These are phyloP conservation scores for Botrytis byssoidea DNA, from an alignment of 2,329 filamentous ascomycete genomes.

Conservation along the genomic window DNA sequence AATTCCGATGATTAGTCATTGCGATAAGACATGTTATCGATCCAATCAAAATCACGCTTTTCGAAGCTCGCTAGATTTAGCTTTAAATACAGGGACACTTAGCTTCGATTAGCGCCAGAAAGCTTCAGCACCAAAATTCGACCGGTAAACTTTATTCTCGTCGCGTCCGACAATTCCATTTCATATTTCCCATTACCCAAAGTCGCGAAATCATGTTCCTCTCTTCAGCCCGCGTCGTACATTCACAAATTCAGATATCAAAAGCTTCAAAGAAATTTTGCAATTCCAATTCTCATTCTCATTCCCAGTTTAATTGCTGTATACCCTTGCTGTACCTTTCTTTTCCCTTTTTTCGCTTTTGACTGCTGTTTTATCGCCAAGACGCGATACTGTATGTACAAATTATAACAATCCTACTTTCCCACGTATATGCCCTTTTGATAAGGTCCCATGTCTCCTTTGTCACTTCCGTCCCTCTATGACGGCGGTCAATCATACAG, in stretches of 20 bases:
- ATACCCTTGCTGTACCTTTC: constrained; percentile 18
- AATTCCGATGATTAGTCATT: background rate
- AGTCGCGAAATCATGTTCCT: constrained; percentile 16
- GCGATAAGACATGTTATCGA: background rate
- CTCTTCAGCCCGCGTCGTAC: constrained; percentile 6
- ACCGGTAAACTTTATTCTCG: background rate
- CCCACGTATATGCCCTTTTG: constrained; percentile 23
- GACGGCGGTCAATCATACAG: constrained; percentile 22
- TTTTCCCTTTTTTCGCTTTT: constrained; percentile 7
- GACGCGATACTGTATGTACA: constrained; percentile 39
- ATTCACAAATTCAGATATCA: background rate
- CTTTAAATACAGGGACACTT: background rate
- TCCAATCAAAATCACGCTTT: background rate
- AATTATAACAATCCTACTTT: constrained; percentile 20
- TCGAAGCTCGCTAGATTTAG: background rate
- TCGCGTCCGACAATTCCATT: constrained; percentile 10
- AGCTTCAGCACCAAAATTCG: background rate
- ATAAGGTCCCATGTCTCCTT: constrained; percentile 47
- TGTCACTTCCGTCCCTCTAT: constrained; percentile 29
- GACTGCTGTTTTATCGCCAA: constrained; percentile 24
- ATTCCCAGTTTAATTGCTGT: constrained; percentile 1
- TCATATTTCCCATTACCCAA: background rate
- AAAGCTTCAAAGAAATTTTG: constrained; percentile 13
- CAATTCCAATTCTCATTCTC: background rate
- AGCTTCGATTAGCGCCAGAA: background rate